Base-by-base conservation (phyloP, 768 basidiomycete species). In the Suillus alpinus region DNA sequence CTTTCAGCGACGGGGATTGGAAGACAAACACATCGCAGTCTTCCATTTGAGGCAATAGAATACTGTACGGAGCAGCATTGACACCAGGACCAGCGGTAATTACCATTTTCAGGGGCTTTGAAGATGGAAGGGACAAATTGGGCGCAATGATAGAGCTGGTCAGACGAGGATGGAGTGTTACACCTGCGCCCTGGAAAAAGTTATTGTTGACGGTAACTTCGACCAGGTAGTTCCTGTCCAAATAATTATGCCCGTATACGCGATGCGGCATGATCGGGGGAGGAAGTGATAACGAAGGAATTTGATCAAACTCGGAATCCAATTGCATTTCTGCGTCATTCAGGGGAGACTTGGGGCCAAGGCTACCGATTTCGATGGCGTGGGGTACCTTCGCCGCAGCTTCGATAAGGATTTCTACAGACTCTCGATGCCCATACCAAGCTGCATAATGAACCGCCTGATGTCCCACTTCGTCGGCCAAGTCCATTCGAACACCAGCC, bases 181-280 rank as follows among this genome's bases (percentile, higher is more conserved):
- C 81, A 41, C 67, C 64, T 14, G 68, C 57, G 41, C 69, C 73
- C 18, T 74, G 67, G 1, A 76, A 75, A 62, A 86, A 84, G 23
- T 66, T 65, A n/a, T 63, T 50, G 2, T 94, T 94, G 47, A 98
- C 85, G 0, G 89, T 86, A 49, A 99, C 81, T 68, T 96, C 92
- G 6, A 98, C 86, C 37, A 98, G 80, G 68, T 86, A 86, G 53
- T 87, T 87, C 68, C 86, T 88, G 74, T 96, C 94, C 56, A 99
- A 82, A 74, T 92, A 94, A 69, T 93, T 96, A 77, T 99, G 96
- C 7, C 96, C 96, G 71, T 99, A 99, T 36, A 96, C 91, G 57
- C 94, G 87, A 71, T 98, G 94, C 32, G 97, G 95, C 85, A 99
- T 96, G 71, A 98, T 98, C 2, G 97, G 97, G 1, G 97, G 97